These are phyloP conservation scores for Oemleria cerasiformis DNA, from an alignment of 306 rosid species.

Conservation along the genomic window DNA sequence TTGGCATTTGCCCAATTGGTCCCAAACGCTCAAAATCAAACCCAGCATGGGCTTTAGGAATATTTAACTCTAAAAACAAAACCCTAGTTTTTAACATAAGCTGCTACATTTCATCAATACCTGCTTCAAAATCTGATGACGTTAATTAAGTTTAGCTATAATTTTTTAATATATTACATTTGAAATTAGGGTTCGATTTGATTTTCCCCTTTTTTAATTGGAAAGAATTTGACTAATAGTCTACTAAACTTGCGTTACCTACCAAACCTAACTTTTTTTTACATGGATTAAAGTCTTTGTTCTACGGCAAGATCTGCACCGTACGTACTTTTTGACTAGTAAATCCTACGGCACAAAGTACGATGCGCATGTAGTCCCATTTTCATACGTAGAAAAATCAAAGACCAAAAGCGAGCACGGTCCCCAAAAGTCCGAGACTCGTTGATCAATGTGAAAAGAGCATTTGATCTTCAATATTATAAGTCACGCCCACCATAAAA, in stretches of 20 bases:
- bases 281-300: background rate
- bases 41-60: background rate
- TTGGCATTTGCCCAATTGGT: background rate
- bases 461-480: background rate
- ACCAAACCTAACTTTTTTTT: background rate
- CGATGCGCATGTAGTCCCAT: background rate
- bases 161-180: too few species aligned
- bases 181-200: background rate
- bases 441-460: background rate
- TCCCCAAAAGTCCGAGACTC: slow-evolving; percentile 21
- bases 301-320: background rate
- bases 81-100: background rate
- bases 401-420: background rate
- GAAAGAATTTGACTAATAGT: background rate
- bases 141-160: too few species aligned
- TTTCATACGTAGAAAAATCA: background rate
- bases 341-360: background rate
- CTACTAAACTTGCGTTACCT: background rate
- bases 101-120: background rate
- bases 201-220: too few species aligned
- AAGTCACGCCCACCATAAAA: slow-evolving; percentile 8
- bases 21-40: slow-evolving; percentile 2
- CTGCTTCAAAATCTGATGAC: too few species aligned
- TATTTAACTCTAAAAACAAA: background rate
- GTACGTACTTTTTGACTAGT: background rate